These are phyloP conservation scores for Babesia ovis DNA, from an alignment of 169 alveolate species.

Conservation along the genomic window DNA sequence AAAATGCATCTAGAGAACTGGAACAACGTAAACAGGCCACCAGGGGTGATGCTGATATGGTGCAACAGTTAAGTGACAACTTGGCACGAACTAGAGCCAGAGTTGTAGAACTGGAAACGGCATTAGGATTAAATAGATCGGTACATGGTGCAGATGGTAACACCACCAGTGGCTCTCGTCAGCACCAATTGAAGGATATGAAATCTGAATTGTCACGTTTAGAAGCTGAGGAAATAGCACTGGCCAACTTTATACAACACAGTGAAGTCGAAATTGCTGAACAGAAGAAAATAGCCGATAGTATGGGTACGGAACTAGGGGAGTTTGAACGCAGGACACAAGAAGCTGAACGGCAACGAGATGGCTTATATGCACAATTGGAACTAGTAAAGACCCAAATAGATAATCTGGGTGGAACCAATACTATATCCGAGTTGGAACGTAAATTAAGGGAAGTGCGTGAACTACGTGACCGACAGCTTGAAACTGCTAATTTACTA, in stretches of 20 bases:
- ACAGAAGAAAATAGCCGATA: conserved; percentile 44
- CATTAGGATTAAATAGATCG: conserved; percentile 41
- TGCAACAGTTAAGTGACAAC: conserved; percentile 56
- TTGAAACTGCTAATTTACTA: conserved; percentile 6
- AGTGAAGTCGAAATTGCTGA: conserved; percentile 58
- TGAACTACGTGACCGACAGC: neutral
- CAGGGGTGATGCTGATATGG: conserved; percentile 39
- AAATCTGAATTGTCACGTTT: conserved; percentile 59
- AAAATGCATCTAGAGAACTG: conserved; percentile 59
- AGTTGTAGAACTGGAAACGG: conserved; percentile 67
- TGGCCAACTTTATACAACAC: conserved; percentile 50
- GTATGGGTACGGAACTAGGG: conserved; percentile 37
- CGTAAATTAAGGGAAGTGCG: conserved; percentile 22
- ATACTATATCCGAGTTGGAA: conserved; percentile 26
- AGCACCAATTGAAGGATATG: conserved; percentile 73
- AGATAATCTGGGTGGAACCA: conserved; percentile 32
- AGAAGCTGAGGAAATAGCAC: conserved; percentile 67
- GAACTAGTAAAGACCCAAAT: conserved; percentile 36
- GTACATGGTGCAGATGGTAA: conserved; percentile 44
- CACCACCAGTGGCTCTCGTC: conserved; percentile 49
- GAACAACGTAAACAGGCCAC: conserved; percentile 60
- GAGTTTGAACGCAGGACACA: conserved; percentile 53
- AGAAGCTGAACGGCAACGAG: conserved; percentile 48
- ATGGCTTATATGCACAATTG: conserved; percentile 27
- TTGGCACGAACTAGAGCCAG: conserved; percentile 67